These are phyloP conservation scores for Quercus mongolica DNA, from an alignment of 306 rosid species.

Conservation along the genomic window DNA sequence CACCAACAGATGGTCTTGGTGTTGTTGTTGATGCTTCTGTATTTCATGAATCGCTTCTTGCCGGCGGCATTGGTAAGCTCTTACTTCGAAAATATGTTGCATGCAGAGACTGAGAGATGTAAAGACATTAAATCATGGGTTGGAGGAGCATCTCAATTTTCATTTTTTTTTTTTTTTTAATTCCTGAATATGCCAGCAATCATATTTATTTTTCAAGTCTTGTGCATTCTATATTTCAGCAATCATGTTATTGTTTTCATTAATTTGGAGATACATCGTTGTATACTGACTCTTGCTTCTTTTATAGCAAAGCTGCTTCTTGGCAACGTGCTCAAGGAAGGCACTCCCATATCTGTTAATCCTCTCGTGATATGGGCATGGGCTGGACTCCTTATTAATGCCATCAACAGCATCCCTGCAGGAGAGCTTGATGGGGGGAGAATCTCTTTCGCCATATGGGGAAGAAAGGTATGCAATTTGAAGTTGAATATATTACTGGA, in stretches of 20 bases:
- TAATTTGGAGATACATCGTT: conserved; percentile 11
- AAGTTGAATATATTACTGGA: neutral
- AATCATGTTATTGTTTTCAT: neutral
- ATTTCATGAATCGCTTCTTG: conserved; percentile 92
- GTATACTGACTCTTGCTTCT: conserved; percentile 8
- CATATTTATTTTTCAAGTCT: neutral
- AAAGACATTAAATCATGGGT: conserved; percentile 15
- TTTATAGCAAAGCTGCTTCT: conserved; percentile 82
- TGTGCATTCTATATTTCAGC: neutral
- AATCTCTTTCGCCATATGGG: conserved; percentile 88
- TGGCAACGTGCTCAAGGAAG: conserved; percentile 81
- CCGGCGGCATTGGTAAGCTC: conserved; percentile 86
- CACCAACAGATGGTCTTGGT: conserved; percentile 91
- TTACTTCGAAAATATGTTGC: neutral
- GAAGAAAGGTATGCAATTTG: conserved; percentile 77
- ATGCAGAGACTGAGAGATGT: conserved; percentile 7
- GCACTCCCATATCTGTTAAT: conserved; percentile 81
- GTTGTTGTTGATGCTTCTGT: conserved; percentile 80
- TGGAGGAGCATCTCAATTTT: conserved; percentile 1
- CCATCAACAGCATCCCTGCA: conserved; percentile 96
- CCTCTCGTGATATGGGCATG: conserved; percentile 98
- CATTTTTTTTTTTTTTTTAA: neutral
- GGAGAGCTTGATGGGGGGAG: conserved; percentile 99
- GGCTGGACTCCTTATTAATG: conserved; percentile 98
- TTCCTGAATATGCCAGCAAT: neutral